These are phyloP conservation scores for Argentina anserina DNA, from an alignment of 306 rosid species.

Conservation along the genomic window DNA sequence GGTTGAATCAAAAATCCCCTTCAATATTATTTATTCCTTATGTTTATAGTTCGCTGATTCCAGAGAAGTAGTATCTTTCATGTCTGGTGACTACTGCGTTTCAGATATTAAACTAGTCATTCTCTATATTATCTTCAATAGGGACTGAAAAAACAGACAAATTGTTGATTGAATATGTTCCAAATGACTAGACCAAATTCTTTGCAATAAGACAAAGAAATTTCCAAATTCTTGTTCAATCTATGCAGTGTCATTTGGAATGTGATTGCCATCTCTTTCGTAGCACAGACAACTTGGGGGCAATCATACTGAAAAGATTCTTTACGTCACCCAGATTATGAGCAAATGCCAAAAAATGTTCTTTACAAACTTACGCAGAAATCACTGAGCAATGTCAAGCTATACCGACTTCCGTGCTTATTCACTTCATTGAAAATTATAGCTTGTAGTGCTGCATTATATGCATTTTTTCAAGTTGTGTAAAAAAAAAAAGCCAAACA, in stretches of 20 bases:
- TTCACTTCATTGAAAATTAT: neutral
- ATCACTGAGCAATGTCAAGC: neutral
- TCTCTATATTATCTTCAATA: neutral
- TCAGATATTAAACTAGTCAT: neutral
- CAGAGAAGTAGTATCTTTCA: neutral
- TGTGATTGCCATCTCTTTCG: neutral
- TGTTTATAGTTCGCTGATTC: neutral
- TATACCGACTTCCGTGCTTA: too few species aligned
- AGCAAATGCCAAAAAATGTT: neutral
- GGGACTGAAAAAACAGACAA: conserved; percentile 1
- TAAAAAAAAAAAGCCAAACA: too few species aligned
- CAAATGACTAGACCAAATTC: neutral
- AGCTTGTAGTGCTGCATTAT: neutral
- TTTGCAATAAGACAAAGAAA: neutral
- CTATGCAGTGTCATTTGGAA: neutral
- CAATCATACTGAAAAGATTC: neutral
- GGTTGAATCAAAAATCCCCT: conserved; percentile 53
- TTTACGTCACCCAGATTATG: neutral
- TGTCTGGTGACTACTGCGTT: neutral
- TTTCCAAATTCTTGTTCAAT: neutral
- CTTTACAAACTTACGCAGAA: neutral
- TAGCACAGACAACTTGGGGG: neutral
- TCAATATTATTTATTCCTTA: conserved; percentile 2
- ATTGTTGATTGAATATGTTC: neutral
- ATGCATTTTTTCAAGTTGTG: neutral